Conservation (phyloP, 2,329 filamentous ascomycete genomes). For the Sordariomycetes sp. region DNA sequence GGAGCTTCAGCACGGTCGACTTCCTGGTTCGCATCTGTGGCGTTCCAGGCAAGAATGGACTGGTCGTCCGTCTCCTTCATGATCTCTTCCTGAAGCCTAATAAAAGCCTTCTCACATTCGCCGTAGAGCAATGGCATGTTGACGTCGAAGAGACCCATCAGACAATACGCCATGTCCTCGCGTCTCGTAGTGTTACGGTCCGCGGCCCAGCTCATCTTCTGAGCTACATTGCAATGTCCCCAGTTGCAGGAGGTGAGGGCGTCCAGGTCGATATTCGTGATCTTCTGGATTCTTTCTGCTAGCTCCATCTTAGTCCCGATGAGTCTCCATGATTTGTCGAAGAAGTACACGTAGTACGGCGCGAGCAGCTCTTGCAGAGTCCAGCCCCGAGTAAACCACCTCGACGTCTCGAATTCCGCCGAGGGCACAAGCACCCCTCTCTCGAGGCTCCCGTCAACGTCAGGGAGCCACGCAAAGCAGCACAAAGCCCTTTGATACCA, state of each 20-base stretch:
- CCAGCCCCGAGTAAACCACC: constrained; percentile 36
- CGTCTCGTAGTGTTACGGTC: constrained; percentile 7
- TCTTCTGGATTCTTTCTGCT: neutral
- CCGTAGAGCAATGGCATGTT: constrained; percentile 13
- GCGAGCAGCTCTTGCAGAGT: constrained; percentile 58
- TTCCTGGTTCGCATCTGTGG: too few species aligned
- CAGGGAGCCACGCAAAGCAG: constrained; percentile 15
- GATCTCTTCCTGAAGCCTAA: constrained; percentile 10
- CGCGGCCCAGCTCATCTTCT: constrained; percentile 9
- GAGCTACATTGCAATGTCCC: constrained; percentile 1
- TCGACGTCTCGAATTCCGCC: constrained; percentile 5
- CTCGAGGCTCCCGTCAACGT: constrained; percentile 8
- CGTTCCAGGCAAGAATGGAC: constrained; percentile 7
- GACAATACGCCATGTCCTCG: constrained; percentile 13
- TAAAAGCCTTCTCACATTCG: constrained; percentile 8
- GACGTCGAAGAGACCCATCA: constrained; percentile 12
- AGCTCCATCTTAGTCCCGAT: constrained; percentile 4
- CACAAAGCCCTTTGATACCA: constrained; percentile 14
- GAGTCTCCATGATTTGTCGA: constrained; percentile 13
- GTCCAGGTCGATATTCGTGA: constrained; percentile 4
- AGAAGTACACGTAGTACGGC: constrained; percentile 5
- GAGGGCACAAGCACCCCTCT: too few species aligned
- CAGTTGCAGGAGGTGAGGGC: neutral
- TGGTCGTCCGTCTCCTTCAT: constrained; percentile 5
- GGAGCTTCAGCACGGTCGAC: too few species aligned